phyloP scores from a whole-genome alignment of 345 rosid species.

The Euphorbia lathyris region DNA sequence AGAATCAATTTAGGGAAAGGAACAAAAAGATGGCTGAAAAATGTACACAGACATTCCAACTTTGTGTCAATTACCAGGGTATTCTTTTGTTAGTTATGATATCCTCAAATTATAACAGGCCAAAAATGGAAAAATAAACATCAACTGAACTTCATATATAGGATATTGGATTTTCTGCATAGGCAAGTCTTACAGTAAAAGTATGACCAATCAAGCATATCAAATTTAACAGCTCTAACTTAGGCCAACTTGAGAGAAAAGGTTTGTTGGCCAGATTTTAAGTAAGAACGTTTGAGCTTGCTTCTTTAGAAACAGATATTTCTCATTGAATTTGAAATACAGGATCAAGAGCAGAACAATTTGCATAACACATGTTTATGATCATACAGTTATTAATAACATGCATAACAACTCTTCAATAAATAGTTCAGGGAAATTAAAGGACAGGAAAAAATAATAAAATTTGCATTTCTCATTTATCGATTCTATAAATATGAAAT shows the following conservation, averaged over 20 bases:
- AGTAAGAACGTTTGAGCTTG: not conserved
- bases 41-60: not conserved
- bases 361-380: conserved; percentile 1
- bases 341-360: not conserved
- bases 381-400: not conserved
- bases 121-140: not conserved
- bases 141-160: not conserved
- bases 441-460: not conserved
- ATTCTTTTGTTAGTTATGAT: not conserved
- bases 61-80: not conserved
- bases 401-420: not conserved
- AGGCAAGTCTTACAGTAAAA: too few relatives aligned
- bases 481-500: not conserved
- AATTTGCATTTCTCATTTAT: not conserved
- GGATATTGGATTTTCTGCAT: conserved; percentile 3
- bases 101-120: not conserved
- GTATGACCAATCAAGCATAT: not conserved
- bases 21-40: not conserved
- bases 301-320: conserved; percentile 5
- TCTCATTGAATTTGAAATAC: not conserved
- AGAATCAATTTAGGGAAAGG: conserved; percentile 11
- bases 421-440: not conserved
- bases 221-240: not conserved
- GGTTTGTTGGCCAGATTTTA: not conserved
- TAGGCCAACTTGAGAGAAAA: not conserved